Evolutionary conservation across 345 rosid species (phyloP).

Genomic region (Eucalyptus albens): DNA sequence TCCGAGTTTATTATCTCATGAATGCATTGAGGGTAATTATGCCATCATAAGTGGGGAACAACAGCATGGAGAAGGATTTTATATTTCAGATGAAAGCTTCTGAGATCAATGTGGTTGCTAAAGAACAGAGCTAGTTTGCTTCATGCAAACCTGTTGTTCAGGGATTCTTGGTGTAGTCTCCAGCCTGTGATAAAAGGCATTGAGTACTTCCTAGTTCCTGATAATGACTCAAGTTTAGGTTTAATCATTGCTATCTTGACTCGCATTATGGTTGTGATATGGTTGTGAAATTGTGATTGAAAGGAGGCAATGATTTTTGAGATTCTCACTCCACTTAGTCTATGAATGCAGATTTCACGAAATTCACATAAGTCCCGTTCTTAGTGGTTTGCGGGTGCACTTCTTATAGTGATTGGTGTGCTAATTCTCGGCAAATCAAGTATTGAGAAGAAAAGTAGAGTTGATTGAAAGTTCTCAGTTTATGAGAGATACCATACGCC

Average conservation of each 20-base stretch:
- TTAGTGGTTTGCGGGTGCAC: no score
- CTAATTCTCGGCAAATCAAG: no score
- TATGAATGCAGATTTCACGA: no score
- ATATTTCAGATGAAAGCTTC: neutral
- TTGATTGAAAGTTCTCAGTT: no score
- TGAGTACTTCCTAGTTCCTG: neutral
- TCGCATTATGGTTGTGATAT: neutral
- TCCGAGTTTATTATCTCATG: neutral
- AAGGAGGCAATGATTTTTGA: no score
- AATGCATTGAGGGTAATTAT: neutral
- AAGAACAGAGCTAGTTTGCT: neutral
- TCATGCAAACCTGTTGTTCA: neutral
- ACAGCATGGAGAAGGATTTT: neutral
- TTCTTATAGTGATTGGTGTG: no score
- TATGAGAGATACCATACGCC: no score
- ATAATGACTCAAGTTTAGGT: neutral
- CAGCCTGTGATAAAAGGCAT: neutral
- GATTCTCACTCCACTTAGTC: no score
- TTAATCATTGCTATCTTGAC: neutral
- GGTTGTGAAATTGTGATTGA: neutral
- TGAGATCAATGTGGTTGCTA: neutral
- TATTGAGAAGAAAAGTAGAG: no score
- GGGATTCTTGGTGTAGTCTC: neutral
- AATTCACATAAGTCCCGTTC: no score
- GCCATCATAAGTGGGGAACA: neutral